phyloP scores from a whole-genome alignment of 2,329 filamentous ascomycete genomes.

The Phyllosticta paracitricarpa region DNA sequence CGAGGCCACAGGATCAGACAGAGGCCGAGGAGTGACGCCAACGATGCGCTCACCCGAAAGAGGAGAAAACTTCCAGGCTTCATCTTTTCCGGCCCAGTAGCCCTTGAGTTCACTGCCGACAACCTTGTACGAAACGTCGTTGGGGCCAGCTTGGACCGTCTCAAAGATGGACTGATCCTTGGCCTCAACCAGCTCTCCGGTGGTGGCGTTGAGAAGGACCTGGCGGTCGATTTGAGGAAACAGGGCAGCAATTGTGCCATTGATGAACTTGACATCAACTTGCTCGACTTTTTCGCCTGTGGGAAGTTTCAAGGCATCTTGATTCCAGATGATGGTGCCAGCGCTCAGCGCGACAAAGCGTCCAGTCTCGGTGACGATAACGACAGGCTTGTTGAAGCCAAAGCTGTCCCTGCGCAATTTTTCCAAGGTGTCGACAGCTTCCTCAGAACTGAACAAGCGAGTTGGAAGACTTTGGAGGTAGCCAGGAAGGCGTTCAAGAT shows the following conservation, averaged over 20 bases:
- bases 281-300: conserved; percentile 53
- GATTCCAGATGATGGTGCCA: conserved; percentile 67
- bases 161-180: neutral
- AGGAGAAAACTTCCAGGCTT: conserved; percentile 63
- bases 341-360: conserved; percentile 68
- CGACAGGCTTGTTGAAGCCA: conserved; percentile 76
- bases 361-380: conserved; percentile 71
- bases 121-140: conserved; percentile 21
- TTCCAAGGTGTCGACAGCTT: conserved; percentile 28
- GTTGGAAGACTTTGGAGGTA: conserved; percentile 62
- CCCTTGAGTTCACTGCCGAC: conserved; percentile 25
- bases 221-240: conserved; percentile 4
- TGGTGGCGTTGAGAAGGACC: conserved; percentile 6
- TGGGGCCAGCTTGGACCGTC: neutral
- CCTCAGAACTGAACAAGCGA: conserved; percentile 55
- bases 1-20: conserved; percentile 81
- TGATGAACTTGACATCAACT: neutral
- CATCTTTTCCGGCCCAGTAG: conserved; percentile 18
- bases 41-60: conserved; percentile 57
- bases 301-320: conserved; percentile 50
- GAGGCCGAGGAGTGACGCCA: conserved; percentile 55
- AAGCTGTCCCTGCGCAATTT: conserved; percentile 62
- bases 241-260: conserved; percentile 4
- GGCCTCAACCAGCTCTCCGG: neutral
- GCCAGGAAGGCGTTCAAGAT: conserved; percentile 65